Evolutionary conservation across 345 rosid genomes (phyloP).

Genomic region (Luvunga scandens): DNA sequence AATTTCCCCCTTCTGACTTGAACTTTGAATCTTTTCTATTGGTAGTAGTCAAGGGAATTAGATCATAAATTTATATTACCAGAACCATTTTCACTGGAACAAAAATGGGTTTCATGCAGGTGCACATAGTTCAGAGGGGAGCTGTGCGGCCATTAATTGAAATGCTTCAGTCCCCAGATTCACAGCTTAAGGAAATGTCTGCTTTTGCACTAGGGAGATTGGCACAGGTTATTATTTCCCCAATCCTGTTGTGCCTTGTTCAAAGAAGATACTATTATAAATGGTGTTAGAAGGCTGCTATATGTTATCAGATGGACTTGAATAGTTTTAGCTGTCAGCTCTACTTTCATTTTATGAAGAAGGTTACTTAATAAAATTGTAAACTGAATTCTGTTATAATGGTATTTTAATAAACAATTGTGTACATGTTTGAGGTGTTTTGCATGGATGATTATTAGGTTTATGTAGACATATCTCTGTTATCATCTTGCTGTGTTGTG

Average conservation of each 20-base stretch:
- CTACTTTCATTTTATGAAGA: neutral
- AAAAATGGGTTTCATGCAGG: conserved; percentile 40
- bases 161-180: conserved; percentile 64
- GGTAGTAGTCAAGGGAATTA: neutral
- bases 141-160: conserved; percentile 65
- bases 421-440: neutral
- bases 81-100: neutral
- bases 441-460: neutral
- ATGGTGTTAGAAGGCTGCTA: neutral
- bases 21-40: neutral
- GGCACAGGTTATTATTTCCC: conserved; percentile 59
- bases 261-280: neutral
- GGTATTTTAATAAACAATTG: neutral
- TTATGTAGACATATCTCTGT: neutral
- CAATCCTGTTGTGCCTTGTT: neutral
- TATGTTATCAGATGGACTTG: neutral
- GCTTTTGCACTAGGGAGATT: conserved; percentile 81
- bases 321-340: neutral
- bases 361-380: neutral
- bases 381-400: neutral
- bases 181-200: conserved; percentile 69
- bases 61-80: neutral
- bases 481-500: neutral
- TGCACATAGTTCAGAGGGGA: conserved; percentile 79
- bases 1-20: conserved; percentile 9